A percentile compares a stretch with the other conserved stretches of the same genome.
Evolutionary conservation across 2,329 filamentous ascomycete species (phyloP).

Genomic region (Fusarium vanettenii): DNA sequence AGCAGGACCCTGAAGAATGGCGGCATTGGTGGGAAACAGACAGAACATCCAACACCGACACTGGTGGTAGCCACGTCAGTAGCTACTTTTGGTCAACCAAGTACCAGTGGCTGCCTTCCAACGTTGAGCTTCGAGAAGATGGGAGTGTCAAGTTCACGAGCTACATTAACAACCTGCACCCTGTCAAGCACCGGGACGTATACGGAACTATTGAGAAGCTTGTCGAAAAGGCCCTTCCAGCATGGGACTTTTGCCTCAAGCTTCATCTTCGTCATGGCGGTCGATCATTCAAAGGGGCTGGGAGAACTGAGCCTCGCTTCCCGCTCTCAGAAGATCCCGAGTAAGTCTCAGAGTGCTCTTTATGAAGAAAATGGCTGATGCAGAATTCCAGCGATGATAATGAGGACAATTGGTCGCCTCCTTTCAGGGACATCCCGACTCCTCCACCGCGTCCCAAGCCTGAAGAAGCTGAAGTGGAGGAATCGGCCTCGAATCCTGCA

Average conservation of each 20-base stretch:
- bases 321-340: not conserved
- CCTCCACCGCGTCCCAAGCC: not conserved
- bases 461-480: not conserved
- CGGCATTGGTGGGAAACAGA: not conserved
- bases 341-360: not conserved
- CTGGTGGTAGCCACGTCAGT: conserved; percentile 65
- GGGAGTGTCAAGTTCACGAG: conserved; percentile 51
- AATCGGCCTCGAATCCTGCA: not conserved
- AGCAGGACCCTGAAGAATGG: not conserved
- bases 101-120: conserved; percentile 44
- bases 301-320: conserved; percentile 29
- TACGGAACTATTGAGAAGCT: conserved; percentile 53
- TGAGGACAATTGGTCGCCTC: conserved; percentile 18
- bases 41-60: conserved; percentile 23
- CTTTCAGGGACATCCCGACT: not conserved
- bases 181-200: conserved; percentile 42
- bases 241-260: conserved; percentile 55
- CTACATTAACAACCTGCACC: conserved; percentile 62
- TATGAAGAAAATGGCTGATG: not conserved
- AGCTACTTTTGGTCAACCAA: conserved; percentile 57
- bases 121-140: conserved; percentile 53
- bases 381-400: conserved; percentile 16
- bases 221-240: conserved; percentile 50
- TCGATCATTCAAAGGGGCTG: conserved; percentile 34
- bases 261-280: conserved; percentile 44